phyloP scores from a whole-genome alignment of 306 rosid genomes.

The Acacia melanoxylon region DNA sequence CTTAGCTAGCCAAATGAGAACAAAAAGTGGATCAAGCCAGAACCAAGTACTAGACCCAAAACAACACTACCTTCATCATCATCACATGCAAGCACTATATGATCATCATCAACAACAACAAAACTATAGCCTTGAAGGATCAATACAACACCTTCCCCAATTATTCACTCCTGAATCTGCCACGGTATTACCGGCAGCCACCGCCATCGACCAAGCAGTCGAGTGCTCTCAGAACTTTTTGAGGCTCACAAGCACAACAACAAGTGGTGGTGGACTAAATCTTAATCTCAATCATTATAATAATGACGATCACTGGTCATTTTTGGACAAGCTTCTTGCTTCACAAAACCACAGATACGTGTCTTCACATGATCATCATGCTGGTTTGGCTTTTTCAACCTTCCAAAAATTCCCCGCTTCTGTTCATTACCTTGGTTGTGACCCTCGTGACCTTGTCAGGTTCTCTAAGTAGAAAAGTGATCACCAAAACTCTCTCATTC shows the following conservation, averaged over 20 bases:
- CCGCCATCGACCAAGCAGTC: slow-evolving; percentile 39
- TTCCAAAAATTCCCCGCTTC: slow-evolving; percentile 59
- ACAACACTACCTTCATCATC: not conserved
- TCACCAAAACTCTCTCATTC: not conserved
- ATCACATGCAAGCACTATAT: slow-evolving; percentile 36
- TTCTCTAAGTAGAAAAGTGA: slow-evolving; percentile 34
- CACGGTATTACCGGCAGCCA: not conserved
- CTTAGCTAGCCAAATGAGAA: slow-evolving; percentile 40
- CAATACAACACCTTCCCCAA: slow-evolving; percentile 76
- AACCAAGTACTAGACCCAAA: slow-evolving; percentile 41
- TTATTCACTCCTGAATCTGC: slow-evolving; percentile 79
- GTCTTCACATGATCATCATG: slow-evolving; percentile 7
- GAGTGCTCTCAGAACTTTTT: slow-evolving; percentile 66
- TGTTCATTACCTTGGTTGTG: slow-evolving; percentile 70
- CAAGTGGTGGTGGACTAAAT: not conserved
- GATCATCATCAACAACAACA: not conserved
- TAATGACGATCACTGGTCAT: slow-evolving; percentile 63
- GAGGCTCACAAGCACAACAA: slow-evolving; percentile 47
- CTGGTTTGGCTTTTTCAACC: slow-evolving; percentile 52
- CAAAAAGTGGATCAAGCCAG: slow-evolving; percentile 40
- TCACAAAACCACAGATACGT: slow-evolving; percentile 17
- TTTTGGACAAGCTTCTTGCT: slow-evolving; percentile 86
- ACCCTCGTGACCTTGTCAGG: slow-evolving; percentile 52
- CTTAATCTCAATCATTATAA: slow-evolving; percentile 27
- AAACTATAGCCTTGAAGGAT: slow-evolving; percentile 46